Percentiles rank a stretch among this genome's conserved stretches.
These are phyloP conservation scores for Candida railenensis DNA, from an alignment of 805 yeast species.

Conservation along the genomic window DNA sequence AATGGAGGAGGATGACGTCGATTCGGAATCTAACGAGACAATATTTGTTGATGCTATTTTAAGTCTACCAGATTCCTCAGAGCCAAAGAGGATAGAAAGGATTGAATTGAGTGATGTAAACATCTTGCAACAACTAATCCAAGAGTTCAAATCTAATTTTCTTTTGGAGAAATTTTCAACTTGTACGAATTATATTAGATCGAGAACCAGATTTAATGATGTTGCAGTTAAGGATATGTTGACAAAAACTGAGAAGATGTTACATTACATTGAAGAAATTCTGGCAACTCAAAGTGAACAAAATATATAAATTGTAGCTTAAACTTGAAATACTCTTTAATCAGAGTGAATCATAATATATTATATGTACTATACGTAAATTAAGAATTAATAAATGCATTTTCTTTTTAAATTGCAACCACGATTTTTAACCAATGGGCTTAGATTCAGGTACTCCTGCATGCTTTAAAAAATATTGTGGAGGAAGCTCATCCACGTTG, in stretches of 20 bases:
- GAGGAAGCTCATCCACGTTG: neutral
- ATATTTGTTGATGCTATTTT: neutral
- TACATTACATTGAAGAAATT: conserved; percentile 18
- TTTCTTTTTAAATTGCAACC: neutral
- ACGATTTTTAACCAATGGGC: neutral
- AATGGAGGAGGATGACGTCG: neutral
- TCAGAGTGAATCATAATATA: no score
- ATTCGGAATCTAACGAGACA: neutral
- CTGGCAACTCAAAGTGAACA: neutral
- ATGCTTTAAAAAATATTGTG: neutral
- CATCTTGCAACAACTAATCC: conserved; percentile 3
- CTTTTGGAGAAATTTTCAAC: conserved; percentile 11
- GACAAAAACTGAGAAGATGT: conserved; percentile 16
- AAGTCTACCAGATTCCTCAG: neutral
- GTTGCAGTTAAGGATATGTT: conserved; percentile 12
- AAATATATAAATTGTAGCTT: no score
- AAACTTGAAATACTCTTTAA: no score
- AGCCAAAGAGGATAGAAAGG: neutral
- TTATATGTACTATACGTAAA: no score
- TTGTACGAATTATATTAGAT: conserved; percentile 13
- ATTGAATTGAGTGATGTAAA: neutral
- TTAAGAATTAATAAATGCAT: no score
- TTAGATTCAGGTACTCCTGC: neutral
- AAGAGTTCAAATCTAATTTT: conserved; percentile 7
- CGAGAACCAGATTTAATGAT: conserved; percentile 10